A percentile compares a stretch with the other conserved stretches of the same genome.
Conservation (phyloP, 2,329 filamentous ascomycete species). For the Neospermospora avenae region DNA sequence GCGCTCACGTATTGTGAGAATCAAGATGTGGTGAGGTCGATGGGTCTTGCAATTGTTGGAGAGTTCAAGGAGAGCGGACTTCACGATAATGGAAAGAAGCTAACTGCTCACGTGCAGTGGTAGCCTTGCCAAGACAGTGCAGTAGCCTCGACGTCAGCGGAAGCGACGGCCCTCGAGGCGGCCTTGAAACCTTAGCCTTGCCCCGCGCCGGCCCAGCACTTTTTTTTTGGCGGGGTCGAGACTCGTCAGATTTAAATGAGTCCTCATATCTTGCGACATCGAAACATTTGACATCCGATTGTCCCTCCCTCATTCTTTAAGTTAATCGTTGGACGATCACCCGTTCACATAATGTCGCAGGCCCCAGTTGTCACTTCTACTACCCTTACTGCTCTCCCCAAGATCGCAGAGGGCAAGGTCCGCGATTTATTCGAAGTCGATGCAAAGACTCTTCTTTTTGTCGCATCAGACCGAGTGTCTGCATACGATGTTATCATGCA, state of each 20-base stretch:
- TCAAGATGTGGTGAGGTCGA: neutral
- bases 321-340: no score
- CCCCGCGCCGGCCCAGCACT: no score
- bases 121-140: neutral
- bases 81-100: neutral
- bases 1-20: neutral
- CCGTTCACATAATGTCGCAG: neutral
- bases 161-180: no score
- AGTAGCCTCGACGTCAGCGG: neutral
- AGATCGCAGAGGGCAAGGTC: constrained; percentile 58
- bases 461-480: constrained; percentile 86
- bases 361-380: constrained; percentile 18
- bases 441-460: constrained; percentile 70
- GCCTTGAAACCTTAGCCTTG: no score
- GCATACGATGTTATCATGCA: constrained; percentile 90
- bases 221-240: no score
- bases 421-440: constrained; percentile 76
- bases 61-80: neutral
- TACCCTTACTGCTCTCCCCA: constrained; percentile 21
- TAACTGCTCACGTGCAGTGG: neutral
- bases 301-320: no score
- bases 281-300: no score
- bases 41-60: neutral
- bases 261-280: no score
- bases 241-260: no score